Evolutionary conservation across 2,329 filamentous ascomycete species (phyloP).

Genomic region (Ophiostoma fasciatum): DNA sequence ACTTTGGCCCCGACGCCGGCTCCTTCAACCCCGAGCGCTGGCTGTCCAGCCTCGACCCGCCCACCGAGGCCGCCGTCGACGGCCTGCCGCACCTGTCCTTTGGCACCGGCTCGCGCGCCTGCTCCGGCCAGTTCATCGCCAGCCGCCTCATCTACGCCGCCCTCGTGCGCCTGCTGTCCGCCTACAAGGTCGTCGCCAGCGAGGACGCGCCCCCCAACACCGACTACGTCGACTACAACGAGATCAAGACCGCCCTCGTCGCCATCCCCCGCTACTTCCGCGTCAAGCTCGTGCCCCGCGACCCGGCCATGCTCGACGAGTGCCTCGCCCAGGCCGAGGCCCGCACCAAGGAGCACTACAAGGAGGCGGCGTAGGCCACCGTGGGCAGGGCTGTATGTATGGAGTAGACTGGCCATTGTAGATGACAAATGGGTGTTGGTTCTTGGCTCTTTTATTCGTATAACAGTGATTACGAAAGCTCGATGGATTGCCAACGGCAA

Average conservation of each 20-base stretch:
- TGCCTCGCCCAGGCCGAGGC: conserved; percentile 5
- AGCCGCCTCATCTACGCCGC: conserved; percentile 49
- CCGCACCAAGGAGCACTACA: conserved; percentile 9
- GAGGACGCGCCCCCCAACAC: conserved; percentile 43
- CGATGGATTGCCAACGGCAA: too few relatives aligned
- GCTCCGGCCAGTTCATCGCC: conserved; percentile 46
- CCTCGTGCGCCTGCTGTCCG: conserved; percentile 34
- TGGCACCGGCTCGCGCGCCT: conserved; percentile 49
- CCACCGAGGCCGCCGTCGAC: conserved; percentile 4
- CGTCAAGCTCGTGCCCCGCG: conserved; percentile 10
- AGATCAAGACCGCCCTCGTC: conserved; percentile 10
- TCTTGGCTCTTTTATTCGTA: too few relatives aligned
- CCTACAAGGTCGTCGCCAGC: conserved; percentile 35
- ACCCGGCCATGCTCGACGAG: conserved; percentile 1
- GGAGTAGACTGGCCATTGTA: too few relatives aligned
- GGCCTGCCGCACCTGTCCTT: conserved; percentile 49
- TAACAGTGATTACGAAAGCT: too few relatives aligned
- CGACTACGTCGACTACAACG: conserved; percentile 12
- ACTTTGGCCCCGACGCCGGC: conserved; percentile 45
- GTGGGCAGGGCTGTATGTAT: too few relatives aligned
- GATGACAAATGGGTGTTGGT: too few relatives aligned
- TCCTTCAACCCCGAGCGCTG: conserved; percentile 59
- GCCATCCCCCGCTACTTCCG: conserved; percentile 11
- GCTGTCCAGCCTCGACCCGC: conserved; percentile 21
- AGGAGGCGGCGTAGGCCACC: too few relatives aligned